phyloP scores from a whole-genome alignment of 2,329 filamentous ascomycete genomes.

The Trichoderma oligosporum region DNA sequence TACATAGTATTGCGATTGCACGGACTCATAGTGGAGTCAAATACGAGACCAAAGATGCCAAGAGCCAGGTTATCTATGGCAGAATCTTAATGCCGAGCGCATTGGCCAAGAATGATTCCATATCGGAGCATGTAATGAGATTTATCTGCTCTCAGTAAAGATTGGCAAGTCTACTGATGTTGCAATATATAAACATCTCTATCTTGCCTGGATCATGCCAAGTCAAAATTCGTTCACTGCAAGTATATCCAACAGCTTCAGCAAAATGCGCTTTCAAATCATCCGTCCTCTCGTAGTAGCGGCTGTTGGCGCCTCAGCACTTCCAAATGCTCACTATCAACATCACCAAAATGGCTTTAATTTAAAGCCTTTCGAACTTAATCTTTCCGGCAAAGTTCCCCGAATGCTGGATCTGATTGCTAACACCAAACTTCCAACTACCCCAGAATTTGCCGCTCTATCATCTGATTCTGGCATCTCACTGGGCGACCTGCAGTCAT shows the following conservation, averaged over 20 bases:
- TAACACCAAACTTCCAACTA: constrained; percentile 16
- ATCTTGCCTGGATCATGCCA: no score
- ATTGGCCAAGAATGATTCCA: no score
- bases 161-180: no score
- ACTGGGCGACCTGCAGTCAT: constrained; percentile 17
- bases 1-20: no score
- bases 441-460: not conserved
- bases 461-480: constrained; percentile 16
- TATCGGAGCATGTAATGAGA: no score
- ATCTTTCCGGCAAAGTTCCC: not conserved
- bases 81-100: no score
- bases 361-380: not conserved
- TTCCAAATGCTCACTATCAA: not conserved
- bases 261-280: not conserved
- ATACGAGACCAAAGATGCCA: no score
- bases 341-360: not conserved
- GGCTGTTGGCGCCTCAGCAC: not conserved
- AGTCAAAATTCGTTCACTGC: no score
- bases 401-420: constrained; percentile 24
- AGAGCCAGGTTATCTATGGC: no score
- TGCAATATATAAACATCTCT: no score
- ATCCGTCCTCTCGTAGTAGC: not conserved
- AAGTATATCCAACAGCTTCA: not conserved
- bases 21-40: no score
- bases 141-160: no score